A percentile compares a stretch with the other conserved stretches of the same genome.
These are phyloP conservation scores for Musa schizocarpa DNA, from an alignment of 176 grass and related monocot genomes.

Conservation along the genomic window DNA sequence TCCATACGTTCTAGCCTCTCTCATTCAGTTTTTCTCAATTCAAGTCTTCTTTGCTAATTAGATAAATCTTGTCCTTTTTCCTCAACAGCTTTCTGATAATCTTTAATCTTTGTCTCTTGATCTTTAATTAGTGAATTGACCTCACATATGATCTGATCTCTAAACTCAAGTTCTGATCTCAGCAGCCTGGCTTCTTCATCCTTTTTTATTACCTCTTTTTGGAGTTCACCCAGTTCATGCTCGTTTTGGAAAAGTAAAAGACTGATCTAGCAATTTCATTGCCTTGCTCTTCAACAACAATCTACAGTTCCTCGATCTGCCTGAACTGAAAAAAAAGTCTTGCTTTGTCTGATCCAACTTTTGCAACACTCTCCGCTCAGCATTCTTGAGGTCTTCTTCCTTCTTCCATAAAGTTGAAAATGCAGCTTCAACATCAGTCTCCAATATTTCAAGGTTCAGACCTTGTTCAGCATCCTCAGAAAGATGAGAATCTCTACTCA, in stretches of 20 bases:
- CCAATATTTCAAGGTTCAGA: too few species aligned
- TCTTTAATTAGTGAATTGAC: conserved; percentile 31
- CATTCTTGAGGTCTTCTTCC: too few species aligned
- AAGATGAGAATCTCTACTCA: too few species aligned
- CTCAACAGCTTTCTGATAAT: conserved; percentile 39
- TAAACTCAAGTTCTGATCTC: conserved; percentile 43
- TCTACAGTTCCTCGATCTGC: conserved; percentile 60
- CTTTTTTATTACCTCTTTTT: conserved; percentile 51
- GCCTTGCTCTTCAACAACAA: conserved; percentile 46
- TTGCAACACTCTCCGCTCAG: conserved; percentile 36
- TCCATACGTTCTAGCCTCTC: conserved; percentile 44
- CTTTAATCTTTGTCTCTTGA: conserved; percentile 44
- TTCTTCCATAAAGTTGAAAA: too few species aligned
- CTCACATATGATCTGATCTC: conserved; percentile 40
- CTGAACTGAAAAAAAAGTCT: conserved; percentile 48
- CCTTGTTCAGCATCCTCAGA: too few species aligned
- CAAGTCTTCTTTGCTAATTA: conserved; percentile 26
- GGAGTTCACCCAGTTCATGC: conserved; percentile 57
- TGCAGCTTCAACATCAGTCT: too few species aligned
- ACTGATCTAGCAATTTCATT: conserved; percentile 40
- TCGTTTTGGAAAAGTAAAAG: conserved; percentile 42
- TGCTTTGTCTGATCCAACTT: conserved; percentile 58
- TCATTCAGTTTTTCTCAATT: conserved; percentile 42
- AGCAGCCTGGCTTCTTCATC: conserved; percentile 38
- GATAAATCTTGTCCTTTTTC: conserved; percentile 47